These are phyloP conservation scores for Didymella arachidicola DNA, from an alignment of 2,329 filamentous ascomycete genomes.

Conservation along the genomic window DNA sequence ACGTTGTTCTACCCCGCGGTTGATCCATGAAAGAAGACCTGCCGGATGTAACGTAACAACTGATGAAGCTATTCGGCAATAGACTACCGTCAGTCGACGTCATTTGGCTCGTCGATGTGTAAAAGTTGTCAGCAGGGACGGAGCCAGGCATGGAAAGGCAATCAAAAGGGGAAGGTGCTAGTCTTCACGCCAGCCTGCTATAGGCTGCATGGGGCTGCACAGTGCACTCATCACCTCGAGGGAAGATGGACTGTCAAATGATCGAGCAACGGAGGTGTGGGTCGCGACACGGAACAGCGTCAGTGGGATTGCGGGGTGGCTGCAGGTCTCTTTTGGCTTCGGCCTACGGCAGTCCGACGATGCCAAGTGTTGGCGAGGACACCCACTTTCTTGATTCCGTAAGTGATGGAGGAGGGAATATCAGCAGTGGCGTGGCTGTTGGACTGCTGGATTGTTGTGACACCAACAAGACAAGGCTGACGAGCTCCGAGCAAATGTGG, in stretches of 20 bases:
- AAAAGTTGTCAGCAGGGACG: constrained; percentile 9
- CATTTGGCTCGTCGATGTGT: constrained; percentile 23
- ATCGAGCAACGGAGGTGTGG: constrained; percentile 14
- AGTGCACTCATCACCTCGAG: background rate
- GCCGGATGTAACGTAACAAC: constrained; percentile 35
- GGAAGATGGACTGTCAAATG: constrained; percentile 10
- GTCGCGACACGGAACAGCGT: constrained; percentile 14
- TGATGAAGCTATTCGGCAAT: constrained; percentile 31
- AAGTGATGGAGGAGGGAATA: background rate
- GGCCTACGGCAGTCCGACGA: constrained; percentile 1
- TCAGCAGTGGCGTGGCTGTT: background rate
- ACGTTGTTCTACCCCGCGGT: constrained; percentile 44
- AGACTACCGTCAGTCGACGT: constrained; percentile 27
- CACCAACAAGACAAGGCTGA: background rate
- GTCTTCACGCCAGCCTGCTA: background rate
- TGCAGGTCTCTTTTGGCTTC: constrained; percentile 9
- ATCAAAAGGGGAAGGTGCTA: constrained; percentile 7
- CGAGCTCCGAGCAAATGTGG: background rate
- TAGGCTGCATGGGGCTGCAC: constrained; percentile 3
- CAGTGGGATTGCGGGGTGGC: constrained; percentile 20
- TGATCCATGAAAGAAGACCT: constrained; percentile 30
- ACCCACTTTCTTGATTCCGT: background rate
- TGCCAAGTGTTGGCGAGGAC: constrained; percentile 8
- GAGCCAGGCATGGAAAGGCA: background rate
- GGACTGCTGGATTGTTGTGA: background rate